A percentile compares a stretch with the other conserved stretches of the same genome.
These are phyloP conservation scores for Venturia effusa DNA, from an alignment of 2,329 filamentous ascomycete species.

Conservation along the genomic window DNA sequence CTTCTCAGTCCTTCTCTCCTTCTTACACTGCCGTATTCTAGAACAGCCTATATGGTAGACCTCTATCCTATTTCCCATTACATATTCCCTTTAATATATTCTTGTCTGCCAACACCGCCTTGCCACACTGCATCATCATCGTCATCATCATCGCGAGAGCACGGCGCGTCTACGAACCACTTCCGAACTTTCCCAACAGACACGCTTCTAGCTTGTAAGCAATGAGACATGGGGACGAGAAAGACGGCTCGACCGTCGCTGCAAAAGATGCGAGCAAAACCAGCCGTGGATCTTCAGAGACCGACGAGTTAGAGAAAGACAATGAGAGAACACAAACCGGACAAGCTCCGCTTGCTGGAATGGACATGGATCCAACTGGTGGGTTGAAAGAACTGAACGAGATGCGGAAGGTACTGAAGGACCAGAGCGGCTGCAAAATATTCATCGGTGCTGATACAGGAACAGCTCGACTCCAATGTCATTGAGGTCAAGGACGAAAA, in stretches of 20 bases:
- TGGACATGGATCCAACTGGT: background rate
- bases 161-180: background rate
- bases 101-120: background rate
- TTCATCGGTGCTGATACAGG: background rate
- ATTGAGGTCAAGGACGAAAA: conserved; percentile 13
- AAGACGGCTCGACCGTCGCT: background rate
- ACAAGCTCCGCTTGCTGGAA: background rate
- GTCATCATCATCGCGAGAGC: no score
- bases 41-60: no score
- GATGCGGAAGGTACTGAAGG: background rate
- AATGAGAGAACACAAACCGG: background rate
- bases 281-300: background rate
- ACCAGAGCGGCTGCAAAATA: background rate
- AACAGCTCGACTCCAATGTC: conserved; percentile 12
- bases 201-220: no score
- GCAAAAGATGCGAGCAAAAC: background rate
- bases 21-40: background rate
- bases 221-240: background rate
- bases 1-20: background rate
- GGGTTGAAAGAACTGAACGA: background rate
- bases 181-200: no score
- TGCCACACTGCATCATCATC: background rate
- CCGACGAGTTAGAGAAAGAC: background rate
- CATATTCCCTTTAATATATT: background rate
- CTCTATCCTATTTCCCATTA: background rate